Evolutionary conservation across 2,329 filamentous ascomycete genomes (phyloP), one percentile per base, ranked within the genome.

Genomic region (Tolypocladium ovalisporum): DNA sequence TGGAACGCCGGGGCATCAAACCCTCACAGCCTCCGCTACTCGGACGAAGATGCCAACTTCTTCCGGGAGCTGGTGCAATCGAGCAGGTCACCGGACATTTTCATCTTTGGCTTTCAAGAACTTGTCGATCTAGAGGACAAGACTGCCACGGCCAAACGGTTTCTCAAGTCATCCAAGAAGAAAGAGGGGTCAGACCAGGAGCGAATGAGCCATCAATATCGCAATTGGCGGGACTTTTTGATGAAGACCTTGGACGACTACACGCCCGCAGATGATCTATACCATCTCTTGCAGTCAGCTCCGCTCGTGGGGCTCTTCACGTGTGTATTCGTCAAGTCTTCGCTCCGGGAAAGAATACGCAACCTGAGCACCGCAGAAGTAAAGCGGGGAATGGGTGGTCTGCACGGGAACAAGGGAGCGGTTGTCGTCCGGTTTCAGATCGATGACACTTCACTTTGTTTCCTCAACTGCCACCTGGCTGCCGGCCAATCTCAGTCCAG

Each of bases 1-100:
- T 99, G 94, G 94, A 99, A 99, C 69, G 93, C 92, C 1, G 94
- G 94, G 1, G 94, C 94, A n/a, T 87, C 88, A 19, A 96, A 94
- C n/a, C 94, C 94, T 0, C 86, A 85, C 58, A 89, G 86, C 66
- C 76, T 97, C 37, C 82, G 88, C 56, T 84, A 89, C 61, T 83
- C 84, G 1, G 80, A 83, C 35, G 75, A 82, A 56, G 90, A 96
- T 65, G 82, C 83, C 13, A 79, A 80, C 49, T 97, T 97, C 70
- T 88, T 97, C 66, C 84, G 85, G 62, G 84, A 93, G 58, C 80
- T 96, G 19, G 77, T 99, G 32, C 82, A 86, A 62, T 83, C 82
- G n/a, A 86, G 88, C 60, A 82, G 87, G 42, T 85, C 88, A 9
- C 90, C 94, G 0, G 94, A 97, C 64, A 91, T 99, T 54, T 75